Conservation (phyloP, 139 green algal genomes). For the Cymbomonas tetramitiformis region DNA sequence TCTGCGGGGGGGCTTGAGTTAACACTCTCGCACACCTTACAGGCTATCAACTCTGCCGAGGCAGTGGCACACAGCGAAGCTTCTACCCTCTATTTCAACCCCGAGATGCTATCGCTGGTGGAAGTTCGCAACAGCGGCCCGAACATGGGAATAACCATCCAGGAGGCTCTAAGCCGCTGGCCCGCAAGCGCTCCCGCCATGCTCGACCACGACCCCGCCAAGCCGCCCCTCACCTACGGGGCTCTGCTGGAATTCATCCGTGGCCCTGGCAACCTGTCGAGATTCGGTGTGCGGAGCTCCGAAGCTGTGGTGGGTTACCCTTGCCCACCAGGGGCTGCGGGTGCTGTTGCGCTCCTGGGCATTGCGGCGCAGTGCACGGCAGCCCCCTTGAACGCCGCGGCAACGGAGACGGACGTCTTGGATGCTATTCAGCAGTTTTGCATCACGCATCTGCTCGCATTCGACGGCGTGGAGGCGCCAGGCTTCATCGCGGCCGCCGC, state of each 20-base stretch:
- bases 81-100: neutral
- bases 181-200: neutral
- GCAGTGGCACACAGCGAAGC: neutral
- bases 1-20: too few relatives aligned
- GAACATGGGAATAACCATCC: neutral
- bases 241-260: slow-evolving; percentile 1
- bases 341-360: neutral
- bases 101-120: neutral
- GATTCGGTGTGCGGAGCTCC: neutral
- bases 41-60: neutral
- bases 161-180: neutral
- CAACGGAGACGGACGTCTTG: neutral
- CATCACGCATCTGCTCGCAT: neutral
- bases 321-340: neutral
- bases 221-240: neutral
- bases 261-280: slow-evolving; percentile 1
- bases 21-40: too few relatives aligned
- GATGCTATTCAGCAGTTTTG: neutral
- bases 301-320: neutral
- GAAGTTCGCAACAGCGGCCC: neutral
- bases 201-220: neutral
- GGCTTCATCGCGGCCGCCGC: neutral
- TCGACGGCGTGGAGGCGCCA: neutral
- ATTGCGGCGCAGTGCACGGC: slow-evolving; percentile 3
- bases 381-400: neutral